Evolutionary conservation across 2,329 filamentous ascomycete genomes (phyloP).

Genomic region (Fusarium miscanthi): DNA sequence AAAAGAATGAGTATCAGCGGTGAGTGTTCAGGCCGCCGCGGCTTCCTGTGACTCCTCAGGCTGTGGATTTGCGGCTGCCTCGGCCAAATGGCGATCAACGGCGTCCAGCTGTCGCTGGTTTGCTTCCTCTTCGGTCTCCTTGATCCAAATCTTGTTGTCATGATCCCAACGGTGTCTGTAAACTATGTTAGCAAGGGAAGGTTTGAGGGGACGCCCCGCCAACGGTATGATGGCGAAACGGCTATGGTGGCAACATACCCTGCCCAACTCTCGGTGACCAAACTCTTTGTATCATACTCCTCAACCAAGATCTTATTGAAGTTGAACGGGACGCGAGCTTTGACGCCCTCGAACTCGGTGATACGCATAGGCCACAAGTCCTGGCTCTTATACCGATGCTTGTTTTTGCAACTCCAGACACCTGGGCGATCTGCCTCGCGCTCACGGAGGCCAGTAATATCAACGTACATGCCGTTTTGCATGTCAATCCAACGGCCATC

Average conservation of each 20-base stretch:
- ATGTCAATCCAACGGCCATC: constrained; percentile 87
- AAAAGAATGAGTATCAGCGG: not conserved
- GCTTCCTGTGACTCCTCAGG: not conserved
- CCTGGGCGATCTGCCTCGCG: constrained; percentile 70
- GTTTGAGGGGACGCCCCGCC: not conserved
- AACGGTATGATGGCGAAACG: not conserved
- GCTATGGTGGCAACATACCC: constrained; percentile 61
- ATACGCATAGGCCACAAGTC: constrained; percentile 82
- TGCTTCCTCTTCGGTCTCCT: constrained; percentile 49
- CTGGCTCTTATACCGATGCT: constrained; percentile 74
- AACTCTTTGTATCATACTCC: constrained; percentile 72
- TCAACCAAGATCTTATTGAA: constrained; percentile 73
- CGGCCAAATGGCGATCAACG: constrained; percentile 42
- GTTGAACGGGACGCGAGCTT: constrained; percentile 74
- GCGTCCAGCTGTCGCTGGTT: constrained; percentile 42
- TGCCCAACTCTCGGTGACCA: constrained; percentile 70
- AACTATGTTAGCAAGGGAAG: constrained; percentile 28
- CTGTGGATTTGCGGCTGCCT: constrained; percentile 33
- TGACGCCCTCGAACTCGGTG: constrained; percentile 79
- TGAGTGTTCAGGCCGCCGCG: not conserved
- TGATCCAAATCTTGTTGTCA: constrained; percentile 69
- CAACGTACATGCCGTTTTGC: constrained; percentile 81
- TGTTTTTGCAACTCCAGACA: constrained; percentile 83
- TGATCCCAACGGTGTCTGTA: constrained; percentile 70
- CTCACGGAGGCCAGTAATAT: constrained; percentile 82